Base-by-base conservation (phyloP, 139 green algal genomes). In the Chlamydomonas applanata region DNA sequence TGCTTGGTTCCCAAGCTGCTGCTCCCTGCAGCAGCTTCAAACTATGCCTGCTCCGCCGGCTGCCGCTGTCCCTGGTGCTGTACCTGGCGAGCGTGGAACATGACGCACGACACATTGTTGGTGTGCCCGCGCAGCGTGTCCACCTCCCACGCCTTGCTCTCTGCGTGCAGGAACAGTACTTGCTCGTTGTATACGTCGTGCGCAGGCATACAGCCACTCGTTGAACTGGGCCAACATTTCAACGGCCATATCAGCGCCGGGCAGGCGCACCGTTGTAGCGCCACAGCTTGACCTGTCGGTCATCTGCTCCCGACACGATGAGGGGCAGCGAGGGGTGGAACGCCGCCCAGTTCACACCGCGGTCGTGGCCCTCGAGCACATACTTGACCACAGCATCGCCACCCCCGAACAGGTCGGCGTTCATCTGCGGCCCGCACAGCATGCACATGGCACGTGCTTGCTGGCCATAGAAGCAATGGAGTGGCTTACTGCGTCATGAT, bases 141-240 rank as follows among this genome's bases (percentile, higher is more conserved):
- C 72, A 99, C 96, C 88, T 99, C 96, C 96, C 96, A 99, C 4
- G 96, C 96, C 86, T 99, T 99, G 76, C 88, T 98, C 82, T 99
- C 95, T 94, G 84, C 67, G 46, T 25, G 36, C 59, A 66, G n/a
- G n/a, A n/a, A n/a, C n/a, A n/a, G n/a, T n/a, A n/a, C n/a, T n/a
- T n/a, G n/a, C n/a, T n/a, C n/a, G n/a, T n/a, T n/a, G n/a, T n/a
- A n/a, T n/a, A n/a, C n/a, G n/a, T n/a, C n/a, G n/a, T n/a, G n/a
- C n/a, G n/a, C n/a, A n/a, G n/a, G n/a, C n/a, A n/a, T n/a, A n/a
- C n/a, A n/a, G n/a, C n/a, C n/a, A n/a, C n/a, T n/a, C n/a, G n/a
- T n/a, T n/a, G n/a, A n/a, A n/a, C n/a, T n/a, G n/a, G n/a, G n/a
- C n/a, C n/a, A n/a, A n/a, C n/a, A n/a, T n/a, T n/a, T n/a, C n/a